phyloP scores from a whole-genome alignment of 352 stramenopile species.

The Globisporangium ultimum region DNA sequence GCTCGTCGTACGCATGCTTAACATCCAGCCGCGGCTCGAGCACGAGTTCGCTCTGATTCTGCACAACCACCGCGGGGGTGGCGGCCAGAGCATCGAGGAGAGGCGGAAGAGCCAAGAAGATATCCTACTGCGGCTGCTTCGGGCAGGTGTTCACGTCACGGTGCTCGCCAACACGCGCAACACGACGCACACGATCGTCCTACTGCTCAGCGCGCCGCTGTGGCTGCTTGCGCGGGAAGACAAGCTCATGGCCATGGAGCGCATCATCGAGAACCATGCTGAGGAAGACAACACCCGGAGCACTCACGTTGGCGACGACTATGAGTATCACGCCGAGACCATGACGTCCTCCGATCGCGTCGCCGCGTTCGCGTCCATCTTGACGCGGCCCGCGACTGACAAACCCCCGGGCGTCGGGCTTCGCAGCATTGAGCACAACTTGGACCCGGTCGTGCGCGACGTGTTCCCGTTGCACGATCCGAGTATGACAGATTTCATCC shows the following conservation, averaged over 20 bases:
- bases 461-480: constrained; percentile 61
- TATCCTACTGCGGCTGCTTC: constrained; percentile 35
- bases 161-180: constrained; percentile 56
- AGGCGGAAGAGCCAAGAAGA: constrained; percentile 32
- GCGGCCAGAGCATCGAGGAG: constrained; percentile 13
- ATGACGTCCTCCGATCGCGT: constrained; percentile 49
- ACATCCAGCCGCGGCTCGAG: constrained; percentile 53
- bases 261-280: constrained; percentile 53
- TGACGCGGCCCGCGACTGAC: constrained; percentile 39
- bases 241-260: constrained; percentile 63
- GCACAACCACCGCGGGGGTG: constrained; percentile 25
- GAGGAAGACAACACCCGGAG: constrained; percentile 30
- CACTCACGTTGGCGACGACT: constrained; percentile 45
- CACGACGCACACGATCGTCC: constrained; percentile 32
- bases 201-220: constrained; percentile 53
- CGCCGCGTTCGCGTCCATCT: constrained; percentile 48
- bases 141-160: constrained; percentile 44
- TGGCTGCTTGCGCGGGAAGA: constrained; percentile 58
- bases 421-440: constrained; percentile 45
- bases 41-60: constrained; percentile 56
- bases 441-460: constrained; percentile 44
- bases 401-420: constrained; percentile 48
- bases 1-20: constrained; percentile 55
- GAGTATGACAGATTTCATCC: constrained; percentile 60
- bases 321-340: constrained; percentile 50